Conservation (phyloP, 345 rosid species). For the Erucastrum elatum region DNA sequence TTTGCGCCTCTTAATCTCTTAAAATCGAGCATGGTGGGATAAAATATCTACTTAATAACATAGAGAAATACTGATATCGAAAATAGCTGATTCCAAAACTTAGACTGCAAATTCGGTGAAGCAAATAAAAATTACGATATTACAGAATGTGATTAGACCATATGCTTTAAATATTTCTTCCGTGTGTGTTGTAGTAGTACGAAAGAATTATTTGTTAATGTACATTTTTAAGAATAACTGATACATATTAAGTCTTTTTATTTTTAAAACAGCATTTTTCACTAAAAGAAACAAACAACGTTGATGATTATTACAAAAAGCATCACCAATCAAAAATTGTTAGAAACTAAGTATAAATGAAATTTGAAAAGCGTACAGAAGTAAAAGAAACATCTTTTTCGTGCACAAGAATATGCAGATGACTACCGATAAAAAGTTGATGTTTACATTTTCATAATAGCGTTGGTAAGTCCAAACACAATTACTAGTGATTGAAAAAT, state of each 20-base stretch:
- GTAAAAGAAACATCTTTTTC: background rate
- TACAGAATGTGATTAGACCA: background rate
- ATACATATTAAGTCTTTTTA: background rate
- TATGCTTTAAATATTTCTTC: too few species aligned
- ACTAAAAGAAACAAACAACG: background rate
- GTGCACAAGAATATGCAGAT: background rate
- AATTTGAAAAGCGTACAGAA: background rate
- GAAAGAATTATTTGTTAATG: background rate
- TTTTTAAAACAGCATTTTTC: background rate
- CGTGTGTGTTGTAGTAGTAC: background rate
- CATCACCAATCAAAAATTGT: background rate
- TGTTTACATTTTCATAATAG: background rate
- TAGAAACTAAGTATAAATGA: background rate
- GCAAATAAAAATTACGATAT: background rate
- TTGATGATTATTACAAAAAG: background rate
- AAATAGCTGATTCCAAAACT: background rate
- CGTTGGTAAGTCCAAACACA: background rate
- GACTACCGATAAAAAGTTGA: background rate
- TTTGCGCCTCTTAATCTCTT: background rate
- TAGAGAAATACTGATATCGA: background rate
- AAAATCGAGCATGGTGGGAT: background rate
- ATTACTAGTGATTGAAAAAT: background rate
- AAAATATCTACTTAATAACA: too few species aligned
- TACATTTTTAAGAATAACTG: background rate
- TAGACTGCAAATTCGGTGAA: background rate